Evolutionary conservation across 129 eudicot species (phyloP), one percentile per base, ranked within the genome.

Genomic region (Lactuca saligna): DNA sequence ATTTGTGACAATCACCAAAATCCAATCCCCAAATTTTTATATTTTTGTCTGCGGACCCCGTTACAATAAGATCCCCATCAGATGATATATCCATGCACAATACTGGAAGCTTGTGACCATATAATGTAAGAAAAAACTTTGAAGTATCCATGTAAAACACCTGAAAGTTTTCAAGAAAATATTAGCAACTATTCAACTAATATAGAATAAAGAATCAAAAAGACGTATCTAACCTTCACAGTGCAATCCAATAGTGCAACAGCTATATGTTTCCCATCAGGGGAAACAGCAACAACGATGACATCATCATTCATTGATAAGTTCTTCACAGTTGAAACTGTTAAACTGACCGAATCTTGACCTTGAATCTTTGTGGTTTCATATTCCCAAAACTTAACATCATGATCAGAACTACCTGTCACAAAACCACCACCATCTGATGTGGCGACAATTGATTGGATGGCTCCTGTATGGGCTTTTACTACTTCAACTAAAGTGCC

Each of bases 351-450:
- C 0, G 85, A 49, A 53, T 78, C 97, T 97, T 94, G 89, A 59
- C 94, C 95, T 60, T 89, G 17, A 48, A 69, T 81, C 55, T 84
- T 80, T 8, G 75, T 65, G 31, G 81, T 86, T 76, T 74, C 86
- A 73, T 87, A 94, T 70, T 89, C 95, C 99, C 99, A 94, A 69
- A 94, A 87, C 84, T 94, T 94, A 71, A 94, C 95, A 81, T 94
- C 99, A 42, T 85, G 90, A 79, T 94, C 99, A 53, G 86, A 44
- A 78, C 99, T 87, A 48, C 97, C 99, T 35, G 99, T 89, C 56
- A 94, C 87, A 83, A 93, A 87, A 69, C 99, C 96, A 61, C 74
- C 73, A 61, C 90, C 93, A 83, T 89, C 97, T 63, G 93, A 84
- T 17, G 85, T 71, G 17, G 82, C 61, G 44, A 74, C 88, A 82